Evolutionary conservation across 352 stramenopile species (phyloP), one percentile per base, ranked within the genome.

Genomic region (Pelagophyceae sp.): DNA sequence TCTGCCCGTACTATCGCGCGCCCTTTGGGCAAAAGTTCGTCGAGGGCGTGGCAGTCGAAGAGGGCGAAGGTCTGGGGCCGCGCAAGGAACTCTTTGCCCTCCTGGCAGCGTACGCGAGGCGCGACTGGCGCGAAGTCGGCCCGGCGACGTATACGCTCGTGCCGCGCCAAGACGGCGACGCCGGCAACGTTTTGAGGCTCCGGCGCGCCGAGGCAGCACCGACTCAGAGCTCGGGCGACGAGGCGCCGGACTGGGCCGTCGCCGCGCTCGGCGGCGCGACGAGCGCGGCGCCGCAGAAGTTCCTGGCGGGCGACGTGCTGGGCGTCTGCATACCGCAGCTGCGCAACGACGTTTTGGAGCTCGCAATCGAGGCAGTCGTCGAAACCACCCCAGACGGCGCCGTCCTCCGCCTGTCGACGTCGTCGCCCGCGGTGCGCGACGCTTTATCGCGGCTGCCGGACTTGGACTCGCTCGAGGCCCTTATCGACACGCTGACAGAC

Each of bases 1-100:
- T 82, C 17, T 81, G 72, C 38, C 79, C 79, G 0, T 82, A 82
- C 72, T 82, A 75, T 50, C 54, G 32, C 1, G 63, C 27, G 25
- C 72, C 61, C 65, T 82, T 80, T 35, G 79, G 82, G 0, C 83
- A 77, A 60, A 86, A 86, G 77, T 75, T 71, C n/a, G 72, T 82
- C 1, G 27, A 82, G 1, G 80, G 82, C 1, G 51, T 79, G 5
- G 23, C 61, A 11, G 82, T 86, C 23, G 82, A 86, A 74, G 82
- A 86, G 67, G 82, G 82, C 11, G 82, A 86, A 38, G 82, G 82
- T 33, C 75, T 85, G 20, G 82, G 82, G 0, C 82, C 82, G 11
- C 38, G 82, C 2, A 86, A 86, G 71, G 82, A 86, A 65, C 74
- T 86, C 33, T 86, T 86, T 63, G 50, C 70, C 25, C 75, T 86